Percentiles rank a stretch among this genome's conserved stretches.
These are phyloP conservation scores for Quercus variabilis DNA, from an alignment of 306 rosid genomes.

Conservation along the genomic window DNA sequence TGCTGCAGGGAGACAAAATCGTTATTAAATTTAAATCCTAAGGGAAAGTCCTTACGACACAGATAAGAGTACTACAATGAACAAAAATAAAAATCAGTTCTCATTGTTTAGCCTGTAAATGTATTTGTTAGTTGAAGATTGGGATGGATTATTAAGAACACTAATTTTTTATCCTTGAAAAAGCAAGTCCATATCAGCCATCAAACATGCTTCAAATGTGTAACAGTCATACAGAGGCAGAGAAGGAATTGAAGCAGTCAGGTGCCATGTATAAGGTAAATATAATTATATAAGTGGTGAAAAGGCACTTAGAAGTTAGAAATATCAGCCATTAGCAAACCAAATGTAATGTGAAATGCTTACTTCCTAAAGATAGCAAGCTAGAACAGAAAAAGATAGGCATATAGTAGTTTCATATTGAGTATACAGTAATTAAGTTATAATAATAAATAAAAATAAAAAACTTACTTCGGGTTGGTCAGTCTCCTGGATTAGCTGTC, in stretches of 20 bases:
- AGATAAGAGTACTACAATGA: not conserved
- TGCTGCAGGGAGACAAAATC: constrained; percentile 54
- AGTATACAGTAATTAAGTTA: not conserved
- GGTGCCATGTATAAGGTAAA: not conserved
- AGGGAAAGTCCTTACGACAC: not conserved
- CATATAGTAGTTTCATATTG: too few relatives aligned
- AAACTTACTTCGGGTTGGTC: constrained; percentile 91
- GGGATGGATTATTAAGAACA: not conserved
- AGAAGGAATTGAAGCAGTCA: not conserved
- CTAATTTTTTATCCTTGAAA: not conserved
- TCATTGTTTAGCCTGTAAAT: not conserved
- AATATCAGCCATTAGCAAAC: not conserved
- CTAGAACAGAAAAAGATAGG: not conserved
- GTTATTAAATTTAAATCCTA: constrained; percentile 4
- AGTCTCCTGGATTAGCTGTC: constrained; percentile 74
- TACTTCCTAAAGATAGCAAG: not conserved
- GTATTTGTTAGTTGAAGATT: not conserved
- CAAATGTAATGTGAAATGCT: not conserved
- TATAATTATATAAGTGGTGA: not conserved
- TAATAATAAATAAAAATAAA: not conserved
- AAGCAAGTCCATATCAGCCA: not conserved
- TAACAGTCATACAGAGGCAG: not conserved
- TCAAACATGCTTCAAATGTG: not conserved
- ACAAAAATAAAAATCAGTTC: not conserved
- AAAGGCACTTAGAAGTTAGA: not conserved